Base-by-base conservation (phyloP, 768 basidiomycete species). In the Piloderma croceum region DNA sequence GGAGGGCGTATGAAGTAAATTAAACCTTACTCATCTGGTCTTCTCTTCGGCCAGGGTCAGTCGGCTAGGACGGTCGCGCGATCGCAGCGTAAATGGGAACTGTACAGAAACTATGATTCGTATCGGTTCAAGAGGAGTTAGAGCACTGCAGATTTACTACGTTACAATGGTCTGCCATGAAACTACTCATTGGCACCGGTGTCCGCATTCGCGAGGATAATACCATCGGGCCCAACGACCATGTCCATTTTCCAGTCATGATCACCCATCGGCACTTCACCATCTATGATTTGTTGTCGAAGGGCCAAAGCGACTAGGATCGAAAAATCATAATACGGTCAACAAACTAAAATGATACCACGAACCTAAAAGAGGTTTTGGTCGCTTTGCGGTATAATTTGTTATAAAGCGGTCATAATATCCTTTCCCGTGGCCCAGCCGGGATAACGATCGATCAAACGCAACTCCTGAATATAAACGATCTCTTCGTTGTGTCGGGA, bases 341-440 rank as follows among this genome's bases (percentile, higher is more conserved):
- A 42, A 41, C 36, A 42, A 17, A 35, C 24, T 38, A 24, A 50
- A 32, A 24, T 15, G 38, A 45, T 39, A 29, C 45, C 38, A 43
- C 66, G 43, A 47, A 86, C 87, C 77, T 39, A 88, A 68, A 22
- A 80, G 48, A 2, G 86, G 81, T 41, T 62, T 67, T 18, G 62
- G 61, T 43, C 64, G 62, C 19, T 65, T 64, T 39, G 61, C 63
- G 11, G 63, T 52, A 29, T 39, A 36, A 32, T 44, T 57, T 3
- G 76, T 60, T 24, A 90, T 65, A 60, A 85, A 90, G 11, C 71
- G 68, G 61, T 90, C 87, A 49, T 90, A 90, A 61, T 83, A 88
- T 5, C 87, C 87, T 58, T 84, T 90, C 18, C 87, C 86, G 48
- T 88, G 84, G 7, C 87, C 87, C 21, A 90, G 70, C 22, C 87